These are phyloP conservation scores for Cryptococcus sp. DNA, from an alignment of 1,284 basidiomycete species.

Conservation along the genomic window DNA sequence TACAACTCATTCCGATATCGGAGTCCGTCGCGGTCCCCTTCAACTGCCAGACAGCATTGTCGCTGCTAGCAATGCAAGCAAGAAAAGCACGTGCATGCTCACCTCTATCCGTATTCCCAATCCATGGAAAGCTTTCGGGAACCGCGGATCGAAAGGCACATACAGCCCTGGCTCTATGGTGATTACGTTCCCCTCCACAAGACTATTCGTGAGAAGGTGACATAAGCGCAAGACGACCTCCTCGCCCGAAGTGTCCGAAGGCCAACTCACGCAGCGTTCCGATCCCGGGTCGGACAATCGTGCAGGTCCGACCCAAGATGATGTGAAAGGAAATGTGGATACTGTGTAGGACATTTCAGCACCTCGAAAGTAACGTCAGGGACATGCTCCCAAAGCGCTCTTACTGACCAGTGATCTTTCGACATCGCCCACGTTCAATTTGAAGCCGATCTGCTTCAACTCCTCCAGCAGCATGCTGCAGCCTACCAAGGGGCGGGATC, in stretches of 20 bases:
- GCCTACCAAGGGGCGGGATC: slow-evolving; percentile 42
- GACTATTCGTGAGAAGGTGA: slow-evolving; percentile 43
- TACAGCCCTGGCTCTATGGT: slow-evolving; percentile 66
- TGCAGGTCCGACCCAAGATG: slow-evolving; percentile 58
- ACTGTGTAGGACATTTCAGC: slow-evolving; percentile 52
- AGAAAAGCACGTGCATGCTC: slow-evolving; percentile 16
- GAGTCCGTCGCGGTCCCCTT: neutral
- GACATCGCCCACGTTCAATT: slow-evolving; percentile 65
- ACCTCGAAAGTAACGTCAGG: neutral
- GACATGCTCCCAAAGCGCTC: neutral
- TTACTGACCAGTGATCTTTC: slow-evolving; percentile 73
- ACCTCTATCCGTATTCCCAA: slow-evolving; percentile 88
- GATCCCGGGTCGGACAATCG: slow-evolving; percentile 54
- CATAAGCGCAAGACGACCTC: too few relatives aligned
- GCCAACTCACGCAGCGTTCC: slow-evolving; percentile 46
- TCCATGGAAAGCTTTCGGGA: slow-evolving; percentile 83
- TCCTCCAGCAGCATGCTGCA: slow-evolving; percentile 71
- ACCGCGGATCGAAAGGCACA: slow-evolving; percentile 73
- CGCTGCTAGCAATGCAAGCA: too few relatives aligned
- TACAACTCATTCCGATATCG: neutral
- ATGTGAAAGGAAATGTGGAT: slow-evolving; percentile 72
- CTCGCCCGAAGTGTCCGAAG: too few relatives aligned
- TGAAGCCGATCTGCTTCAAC: slow-evolving; percentile 79
- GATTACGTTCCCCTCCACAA: slow-evolving; percentile 80
- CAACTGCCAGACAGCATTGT: neutral